Evolutionary conservation across 1,139 yeast genomes (phyloP).

Genomic region (Arxiozyma slooffiae): DNA sequence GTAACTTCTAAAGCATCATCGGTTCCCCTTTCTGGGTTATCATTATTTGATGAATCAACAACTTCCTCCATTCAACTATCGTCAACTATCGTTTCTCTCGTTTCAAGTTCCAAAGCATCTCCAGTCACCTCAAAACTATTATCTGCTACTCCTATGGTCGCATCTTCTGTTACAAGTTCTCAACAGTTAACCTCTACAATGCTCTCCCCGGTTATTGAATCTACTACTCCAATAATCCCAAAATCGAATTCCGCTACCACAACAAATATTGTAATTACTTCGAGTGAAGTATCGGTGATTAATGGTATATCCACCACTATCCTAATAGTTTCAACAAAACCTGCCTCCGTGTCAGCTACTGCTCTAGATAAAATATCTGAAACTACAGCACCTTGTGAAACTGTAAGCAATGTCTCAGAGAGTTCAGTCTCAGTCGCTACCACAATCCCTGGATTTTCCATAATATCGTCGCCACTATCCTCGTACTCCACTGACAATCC

Average conservation of each 20-base stretch:
- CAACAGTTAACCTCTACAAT: not conserved
- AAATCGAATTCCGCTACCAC: not conserved
- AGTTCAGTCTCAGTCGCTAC: conserved; percentile 1
- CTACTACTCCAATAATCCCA: not conserved
- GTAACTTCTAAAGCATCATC: not conserved
- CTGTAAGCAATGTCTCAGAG: not conserved
- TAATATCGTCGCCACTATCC: conserved; percentile 13
- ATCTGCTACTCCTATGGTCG: not conserved
- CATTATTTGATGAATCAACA: not conserved
- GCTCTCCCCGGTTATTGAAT: not conserved
- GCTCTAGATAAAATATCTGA: not conserved
- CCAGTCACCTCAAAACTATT: not conserved
- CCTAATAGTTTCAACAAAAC: not conserved
- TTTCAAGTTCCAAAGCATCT: not conserved
- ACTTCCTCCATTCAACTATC: not conserved
- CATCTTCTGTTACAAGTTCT: not conserved
- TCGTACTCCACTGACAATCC: conserved; percentile 9
- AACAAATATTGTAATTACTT: not conserved
- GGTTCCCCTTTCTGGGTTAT: not conserved
- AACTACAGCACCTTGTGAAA: not conserved
- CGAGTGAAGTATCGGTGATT: not conserved
- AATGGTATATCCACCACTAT: not conserved
- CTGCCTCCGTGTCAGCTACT: not conserved
- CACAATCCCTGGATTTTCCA: conserved; percentile 26
- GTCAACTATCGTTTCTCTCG: not conserved